Evolutionary conservation across 768 basidiomycete genomes (phyloP).

Genomic region (Panaeolus papilionaceus): DNA sequence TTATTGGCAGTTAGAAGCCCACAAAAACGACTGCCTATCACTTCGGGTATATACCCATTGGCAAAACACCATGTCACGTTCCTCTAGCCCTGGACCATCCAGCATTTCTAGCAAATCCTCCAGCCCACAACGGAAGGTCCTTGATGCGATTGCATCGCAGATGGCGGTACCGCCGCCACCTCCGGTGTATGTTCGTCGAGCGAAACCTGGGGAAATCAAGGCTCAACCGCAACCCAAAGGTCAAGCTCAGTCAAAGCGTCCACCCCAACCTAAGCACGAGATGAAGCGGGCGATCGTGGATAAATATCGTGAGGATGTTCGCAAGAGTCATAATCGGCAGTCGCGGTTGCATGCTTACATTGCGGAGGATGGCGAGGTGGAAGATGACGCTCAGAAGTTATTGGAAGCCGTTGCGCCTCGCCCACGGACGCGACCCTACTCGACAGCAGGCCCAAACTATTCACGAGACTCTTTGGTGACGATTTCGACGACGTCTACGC

Average conservation of each 20-base stretch:
- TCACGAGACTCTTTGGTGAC: neutral
- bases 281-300: neutral
- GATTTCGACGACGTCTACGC: neutral
- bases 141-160: neutral
- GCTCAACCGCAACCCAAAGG: neutral
- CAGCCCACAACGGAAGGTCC: neutral
- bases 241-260: neutral
- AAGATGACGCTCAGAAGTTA: neutral
- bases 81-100: neutral
- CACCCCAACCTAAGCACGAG: neutral
- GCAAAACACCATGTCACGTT: neutral
- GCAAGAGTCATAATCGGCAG: slow-evolving; percentile 7
- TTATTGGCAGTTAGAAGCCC: neutral
- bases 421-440: neutral
- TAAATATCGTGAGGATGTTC: slow-evolving; percentile 5
- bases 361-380: slow-evolving; percentile 1
- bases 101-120: slow-evolving; percentile 1
- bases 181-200: slow-evolving; percentile 10
- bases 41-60: neutral
- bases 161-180: slow-evolving; percentile 15
- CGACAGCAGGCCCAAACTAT: neutral
- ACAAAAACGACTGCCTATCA: neutral
- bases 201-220: slow-evolving; percentile 7
- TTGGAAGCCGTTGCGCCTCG: neutral
- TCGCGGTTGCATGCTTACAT: neutral